Conservation (phyloP, 2,329 filamentous ascomycete genomes). For the Epichloe gansuensis region DNA sequence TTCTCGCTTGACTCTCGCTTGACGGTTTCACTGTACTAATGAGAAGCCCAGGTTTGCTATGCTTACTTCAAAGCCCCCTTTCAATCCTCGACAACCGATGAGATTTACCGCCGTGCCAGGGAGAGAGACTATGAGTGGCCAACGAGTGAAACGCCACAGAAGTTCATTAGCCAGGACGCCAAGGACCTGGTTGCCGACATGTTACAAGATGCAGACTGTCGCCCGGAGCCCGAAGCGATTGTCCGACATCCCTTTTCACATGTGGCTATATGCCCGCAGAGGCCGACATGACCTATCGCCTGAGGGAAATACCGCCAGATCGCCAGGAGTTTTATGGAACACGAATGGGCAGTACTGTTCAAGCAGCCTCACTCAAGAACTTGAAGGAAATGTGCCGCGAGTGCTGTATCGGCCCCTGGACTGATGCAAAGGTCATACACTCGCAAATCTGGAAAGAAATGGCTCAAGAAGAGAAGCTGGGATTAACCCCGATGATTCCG, state of each 20-base stretch:
- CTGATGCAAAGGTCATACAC: constrained; percentile 31
- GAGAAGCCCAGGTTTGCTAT: constrained; percentile 62
- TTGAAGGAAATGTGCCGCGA: constrained; percentile 44
- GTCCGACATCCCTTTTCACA: constrained; percentile 72
- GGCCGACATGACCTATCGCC: constrained; percentile 44
- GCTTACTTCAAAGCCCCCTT: constrained; percentile 92
- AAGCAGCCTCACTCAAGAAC: constrained; percentile 36
- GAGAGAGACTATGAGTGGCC: constrained; percentile 75
- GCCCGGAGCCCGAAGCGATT: constrained; percentile 66
- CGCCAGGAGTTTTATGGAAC: constrained; percentile 44
- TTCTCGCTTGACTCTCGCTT: background rate
- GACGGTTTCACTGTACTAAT: constrained; percentile 1
- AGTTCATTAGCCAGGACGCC: constrained; percentile 61
- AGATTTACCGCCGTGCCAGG: constrained; percentile 63
- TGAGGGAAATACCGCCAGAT: constrained; percentile 46
- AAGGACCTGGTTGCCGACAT: constrained; percentile 68
- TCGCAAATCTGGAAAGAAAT: constrained; percentile 54
- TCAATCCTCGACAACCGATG: constrained; percentile 79
- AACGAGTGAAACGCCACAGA: constrained; percentile 49
- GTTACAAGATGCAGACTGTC: constrained; percentile 61
- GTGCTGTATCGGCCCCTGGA: constrained; percentile 48
- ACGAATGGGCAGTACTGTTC: constrained; percentile 31
- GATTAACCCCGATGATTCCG: constrained; percentile 51
- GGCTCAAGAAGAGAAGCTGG: constrained; percentile 54
- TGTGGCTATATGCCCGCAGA: constrained; percentile 58